These are phyloP conservation scores for Leccinum olivaceopallidum DNA, from an alignment of 768 basidiomycete genomes.

Conservation along the genomic window DNA sequence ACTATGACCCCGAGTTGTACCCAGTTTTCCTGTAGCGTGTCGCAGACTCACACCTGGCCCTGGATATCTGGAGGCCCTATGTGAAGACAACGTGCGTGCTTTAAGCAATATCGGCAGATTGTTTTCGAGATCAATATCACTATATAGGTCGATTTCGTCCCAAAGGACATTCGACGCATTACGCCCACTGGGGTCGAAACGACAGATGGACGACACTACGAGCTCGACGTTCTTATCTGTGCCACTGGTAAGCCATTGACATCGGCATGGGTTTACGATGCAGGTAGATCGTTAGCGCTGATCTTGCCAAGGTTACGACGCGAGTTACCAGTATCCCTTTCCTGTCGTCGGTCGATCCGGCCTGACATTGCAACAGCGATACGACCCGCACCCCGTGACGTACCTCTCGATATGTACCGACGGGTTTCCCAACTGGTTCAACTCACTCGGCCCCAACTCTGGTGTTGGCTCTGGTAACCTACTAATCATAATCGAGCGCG, in stretches of 20 bases:
- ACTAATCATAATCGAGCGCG: slow-evolving; percentile 52
- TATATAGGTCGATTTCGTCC: slow-evolving; percentile 46
- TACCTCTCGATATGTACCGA: slow-evolving; percentile 62
- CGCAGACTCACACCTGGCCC: slow-evolving; percentile 68
- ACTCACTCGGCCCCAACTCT: slow-evolving; percentile 57
- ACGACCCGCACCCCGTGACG: slow-evolving; percentile 52
- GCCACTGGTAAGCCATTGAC: slow-evolving; percentile 46
- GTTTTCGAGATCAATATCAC: neutral
- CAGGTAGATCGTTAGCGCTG: neutral
- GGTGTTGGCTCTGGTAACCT: slow-evolving; percentile 55
- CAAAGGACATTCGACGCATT: slow-evolving; percentile 48
- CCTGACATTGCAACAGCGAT: slow-evolving; percentile 49
- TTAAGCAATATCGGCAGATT: neutral
- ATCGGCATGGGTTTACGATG: neutral
- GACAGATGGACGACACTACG: slow-evolving; percentile 51
- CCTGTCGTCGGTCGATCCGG: slow-evolving; percentile 56
- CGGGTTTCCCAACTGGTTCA: slow-evolving; percentile 70
- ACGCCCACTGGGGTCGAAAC: slow-evolving; percentile 59
- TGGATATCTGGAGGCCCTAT: slow-evolving; percentile 66
- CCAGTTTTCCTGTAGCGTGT: slow-evolving; percentile 58
- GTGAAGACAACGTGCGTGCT: slow-evolving; percentile 50
- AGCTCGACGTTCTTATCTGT: slow-evolving; percentile 61
- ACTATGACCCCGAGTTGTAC: slow-evolving; percentile 36
- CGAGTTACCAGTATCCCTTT: slow-evolving; percentile 47
- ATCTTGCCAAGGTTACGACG: slow-evolving; percentile 40